A percentile compares a stretch with the other conserved stretches of the same genome.
Conservation (phyloP, 2,329 filamentous ascomycete species). For the Botrytis fragariae region DNA sequence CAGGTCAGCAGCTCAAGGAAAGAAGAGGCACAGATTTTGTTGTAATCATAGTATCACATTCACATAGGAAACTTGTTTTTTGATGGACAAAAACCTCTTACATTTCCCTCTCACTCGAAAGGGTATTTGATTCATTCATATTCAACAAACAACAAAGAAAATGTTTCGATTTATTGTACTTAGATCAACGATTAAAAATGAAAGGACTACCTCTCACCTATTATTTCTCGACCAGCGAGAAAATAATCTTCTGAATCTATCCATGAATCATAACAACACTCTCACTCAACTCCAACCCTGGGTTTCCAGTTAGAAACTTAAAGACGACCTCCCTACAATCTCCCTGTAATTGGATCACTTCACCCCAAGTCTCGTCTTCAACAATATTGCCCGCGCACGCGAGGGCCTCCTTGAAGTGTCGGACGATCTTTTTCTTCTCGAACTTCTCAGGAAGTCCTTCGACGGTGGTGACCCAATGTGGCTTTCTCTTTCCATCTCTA, state of each 20-base stretch:
- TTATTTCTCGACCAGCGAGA: neutral
- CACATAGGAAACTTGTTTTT: neutral
- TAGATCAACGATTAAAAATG: neutral
- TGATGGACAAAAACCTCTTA: neutral
- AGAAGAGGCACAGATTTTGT: neutral
- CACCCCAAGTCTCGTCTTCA: neutral
- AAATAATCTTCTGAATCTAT: neutral
- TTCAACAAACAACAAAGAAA: neutral
- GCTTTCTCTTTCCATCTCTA: neutral
- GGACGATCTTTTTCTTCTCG: neutral
- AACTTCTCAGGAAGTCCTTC: neutral
- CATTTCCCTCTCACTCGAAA: neutral
- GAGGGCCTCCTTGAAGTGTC: neutral
- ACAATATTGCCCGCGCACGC: neutral
- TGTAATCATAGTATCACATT: neutral
- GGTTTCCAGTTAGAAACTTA: neutral
- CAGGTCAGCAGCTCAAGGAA: neutral
- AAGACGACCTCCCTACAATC: neutral
- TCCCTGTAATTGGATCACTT: neutral
- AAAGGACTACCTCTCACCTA: neutral
- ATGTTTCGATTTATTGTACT: neutral
- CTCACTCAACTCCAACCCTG: neutral
- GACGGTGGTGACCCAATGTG: neutral
- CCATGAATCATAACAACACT: neutral
- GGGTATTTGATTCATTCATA: neutral